These are phyloP conservation scores for Fraxinus angustifolia DNA, from an alignment of 305 asterid genomes.

Conservation along the genomic window DNA sequence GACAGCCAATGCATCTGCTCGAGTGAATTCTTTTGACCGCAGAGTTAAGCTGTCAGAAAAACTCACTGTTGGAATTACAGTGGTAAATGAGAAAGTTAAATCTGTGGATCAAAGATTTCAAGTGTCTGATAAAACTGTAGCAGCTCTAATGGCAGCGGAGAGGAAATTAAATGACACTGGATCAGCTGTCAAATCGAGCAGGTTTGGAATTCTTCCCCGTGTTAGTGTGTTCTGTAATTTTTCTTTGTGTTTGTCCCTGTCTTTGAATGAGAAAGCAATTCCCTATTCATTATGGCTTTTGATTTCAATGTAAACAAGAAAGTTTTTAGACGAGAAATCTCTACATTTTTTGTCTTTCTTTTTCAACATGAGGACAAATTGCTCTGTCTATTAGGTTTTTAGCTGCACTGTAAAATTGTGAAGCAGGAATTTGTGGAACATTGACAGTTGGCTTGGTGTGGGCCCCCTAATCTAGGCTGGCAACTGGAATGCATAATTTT, in stretches of 20 bases:
- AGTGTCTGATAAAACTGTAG: conserved; percentile 93
- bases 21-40: conserved; percentile 75
- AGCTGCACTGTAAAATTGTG: background rate
- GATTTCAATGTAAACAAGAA: background rate
- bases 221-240: background rate
- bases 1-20: conserved; percentile 92
- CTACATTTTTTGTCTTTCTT: background rate
- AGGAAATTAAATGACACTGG: conserved; percentile 89
- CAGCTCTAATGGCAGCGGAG: conserved; percentile 92
- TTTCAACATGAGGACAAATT: background rate
- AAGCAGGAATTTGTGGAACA: background rate
- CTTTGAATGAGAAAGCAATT: conserved; percentile 14
- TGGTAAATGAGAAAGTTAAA: conserved; percentile 86
- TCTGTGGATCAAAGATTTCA: conserved; percentile 92
- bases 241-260: conserved; percentile 4
- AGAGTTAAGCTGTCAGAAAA: conserved; percentile 84
- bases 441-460: background rate
- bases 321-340: background rate
- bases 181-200: conserved; percentile 97
- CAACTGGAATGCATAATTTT: background rate
- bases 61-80: conserved; percentile 77
- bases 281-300: background rate
- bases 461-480: background rate
- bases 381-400: background rate
- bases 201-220: conserved; percentile 39